Evolutionary conservation across 164 flowering plant species (phyloP).

Genomic region (Umbellularia californica): DNA sequence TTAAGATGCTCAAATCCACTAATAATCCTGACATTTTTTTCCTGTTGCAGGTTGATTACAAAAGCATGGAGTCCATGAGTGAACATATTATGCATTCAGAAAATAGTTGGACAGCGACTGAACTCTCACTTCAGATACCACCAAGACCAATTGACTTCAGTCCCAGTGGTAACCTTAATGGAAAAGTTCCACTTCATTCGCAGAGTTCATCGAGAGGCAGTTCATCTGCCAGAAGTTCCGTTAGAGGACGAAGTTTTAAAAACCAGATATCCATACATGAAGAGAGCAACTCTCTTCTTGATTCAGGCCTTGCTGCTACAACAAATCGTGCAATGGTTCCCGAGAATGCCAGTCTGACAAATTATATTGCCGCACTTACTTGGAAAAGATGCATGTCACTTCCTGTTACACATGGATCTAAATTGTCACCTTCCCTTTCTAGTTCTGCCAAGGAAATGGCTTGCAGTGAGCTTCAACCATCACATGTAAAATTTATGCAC

Average conservation of each 20-base stretch:
- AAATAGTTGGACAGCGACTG: conserved; percentile 24
- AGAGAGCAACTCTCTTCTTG: conserved; percentile 63
- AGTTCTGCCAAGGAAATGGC: conserved; percentile 42
- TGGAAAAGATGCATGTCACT: conserved; percentile 77
- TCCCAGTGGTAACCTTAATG: conserved; percentile 34
- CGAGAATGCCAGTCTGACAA: conserved; percentile 40
- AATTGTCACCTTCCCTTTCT: conserved; percentile 44
- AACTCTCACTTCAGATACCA: conserved; percentile 67
- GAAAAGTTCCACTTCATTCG: conserved; percentile 41
- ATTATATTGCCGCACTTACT: conserved; percentile 21
- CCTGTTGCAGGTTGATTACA: conserved; percentile 36
- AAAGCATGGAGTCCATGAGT: conserved; percentile 15
- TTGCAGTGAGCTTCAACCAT: conserved; percentile 28
- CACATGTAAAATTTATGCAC: conserved; percentile 31
- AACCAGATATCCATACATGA: conserved; percentile 32
- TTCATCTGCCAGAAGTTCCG: conserved; percentile 43
- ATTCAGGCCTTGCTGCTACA: conserved; percentile 12
- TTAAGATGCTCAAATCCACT: background rate
- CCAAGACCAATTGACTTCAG: conserved; percentile 39
- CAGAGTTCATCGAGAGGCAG: conserved; percentile 41
- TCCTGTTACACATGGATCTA: conserved; percentile 57
- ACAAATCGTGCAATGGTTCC: conserved; percentile 26
- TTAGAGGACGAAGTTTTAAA: conserved; percentile 71
- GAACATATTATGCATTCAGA: conserved; percentile 24
- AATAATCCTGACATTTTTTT: conserved; percentile 3